phyloP scores from a whole-genome alignment of 2,329 filamentous ascomycete genomes.

The Triangularia setosa region DNA sequence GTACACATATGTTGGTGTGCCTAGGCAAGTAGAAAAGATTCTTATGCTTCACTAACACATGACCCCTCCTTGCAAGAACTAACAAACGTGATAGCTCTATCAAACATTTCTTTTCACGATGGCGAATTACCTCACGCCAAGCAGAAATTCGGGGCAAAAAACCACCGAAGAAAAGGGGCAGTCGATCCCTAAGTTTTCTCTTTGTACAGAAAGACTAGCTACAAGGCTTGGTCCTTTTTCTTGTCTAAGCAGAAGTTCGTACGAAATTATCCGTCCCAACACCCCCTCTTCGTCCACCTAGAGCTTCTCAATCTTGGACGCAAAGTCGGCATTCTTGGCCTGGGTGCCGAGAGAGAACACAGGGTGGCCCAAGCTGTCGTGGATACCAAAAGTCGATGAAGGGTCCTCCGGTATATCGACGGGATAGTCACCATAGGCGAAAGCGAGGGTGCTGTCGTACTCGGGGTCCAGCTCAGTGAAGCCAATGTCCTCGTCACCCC shows the following conservation, averaged over 20 bases:
- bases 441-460: slow-evolving; percentile 38
- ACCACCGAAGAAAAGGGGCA: slow-evolving; percentile 36
- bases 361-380: slow-evolving; percentile 39
- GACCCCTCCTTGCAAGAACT: too few species aligned
- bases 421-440: slow-evolving; percentile 36
- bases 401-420: slow-evolving; percentile 36
- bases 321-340: slow-evolving; percentile 24
- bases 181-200: neutral
- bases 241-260: neutral
- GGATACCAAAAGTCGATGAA: slow-evolving; percentile 39
- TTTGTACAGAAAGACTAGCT: neutral
- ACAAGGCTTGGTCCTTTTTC: neutral
- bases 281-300: slow-evolving; percentile 13
- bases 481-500: slow-evolving; percentile 40
- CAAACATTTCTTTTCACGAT: neutral
- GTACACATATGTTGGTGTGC: too few species aligned
- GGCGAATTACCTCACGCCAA: neutral
- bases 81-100: neutral
- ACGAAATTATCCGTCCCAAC: neutral
- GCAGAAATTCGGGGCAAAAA: slow-evolving; percentile 33
- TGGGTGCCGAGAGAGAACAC: slow-evolving; percentile 21
- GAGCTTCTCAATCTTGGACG: slow-evolving; percentile 16
- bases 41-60: too few species aligned
- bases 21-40: too few species aligned
- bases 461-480: slow-evolving; percentile 36